phyloP scores from a whole-genome alignment of 129 eudicot species.

The Daucus carota region DNA sequence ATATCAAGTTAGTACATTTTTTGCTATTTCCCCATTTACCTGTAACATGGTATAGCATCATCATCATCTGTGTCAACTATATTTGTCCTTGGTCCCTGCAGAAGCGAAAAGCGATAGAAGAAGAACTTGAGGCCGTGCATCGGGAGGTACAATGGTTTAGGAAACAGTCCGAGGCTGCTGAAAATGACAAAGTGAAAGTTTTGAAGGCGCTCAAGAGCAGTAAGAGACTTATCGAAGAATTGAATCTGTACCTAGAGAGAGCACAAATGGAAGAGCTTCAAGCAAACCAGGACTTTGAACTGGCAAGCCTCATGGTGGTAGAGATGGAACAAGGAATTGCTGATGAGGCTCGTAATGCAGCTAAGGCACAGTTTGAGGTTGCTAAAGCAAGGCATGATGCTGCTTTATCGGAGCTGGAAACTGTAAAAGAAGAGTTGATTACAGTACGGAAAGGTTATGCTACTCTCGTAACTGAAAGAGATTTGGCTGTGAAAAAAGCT shows the following conservation, averaged over 20 bases:
- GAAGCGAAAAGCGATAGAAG: constrained; percentile 67
- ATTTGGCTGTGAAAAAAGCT: constrained; percentile 52
- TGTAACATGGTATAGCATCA: not conserved
- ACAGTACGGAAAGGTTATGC: constrained; percentile 40
- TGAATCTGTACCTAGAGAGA: constrained; percentile 78
- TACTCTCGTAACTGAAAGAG: constrained; percentile 47
- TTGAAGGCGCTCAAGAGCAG: constrained; percentile 75
- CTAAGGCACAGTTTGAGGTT: constrained; percentile 82
- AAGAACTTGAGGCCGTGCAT: constrained; percentile 70
- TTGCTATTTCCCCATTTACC: not conserved
- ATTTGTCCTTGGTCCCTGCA: constrained; percentile 23
- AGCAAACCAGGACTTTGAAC: constrained; percentile 83
- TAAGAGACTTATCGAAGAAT: constrained; percentile 71
- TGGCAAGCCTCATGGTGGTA: constrained; percentile 70
- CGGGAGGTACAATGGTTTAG: constrained; percentile 68
- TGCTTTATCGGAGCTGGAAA: constrained; percentile 54
- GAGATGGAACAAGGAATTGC: constrained; percentile 92
- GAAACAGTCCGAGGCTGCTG: constrained; percentile 72
- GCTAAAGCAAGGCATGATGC: constrained; percentile 62
- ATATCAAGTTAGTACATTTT: not conserved
- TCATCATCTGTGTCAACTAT: not conserved
- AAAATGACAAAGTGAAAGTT: constrained; percentile 56
- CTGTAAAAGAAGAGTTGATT: constrained; percentile 52
- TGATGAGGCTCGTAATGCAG: constrained; percentile 71
- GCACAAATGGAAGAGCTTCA: constrained; percentile 87